Percentiles rank a stretch among this genome's conserved stretches.
These are phyloP conservation scores for Solanum paucissectum DNA, from an alignment of 257 asterid genomes.

Conservation along the genomic window DNA sequence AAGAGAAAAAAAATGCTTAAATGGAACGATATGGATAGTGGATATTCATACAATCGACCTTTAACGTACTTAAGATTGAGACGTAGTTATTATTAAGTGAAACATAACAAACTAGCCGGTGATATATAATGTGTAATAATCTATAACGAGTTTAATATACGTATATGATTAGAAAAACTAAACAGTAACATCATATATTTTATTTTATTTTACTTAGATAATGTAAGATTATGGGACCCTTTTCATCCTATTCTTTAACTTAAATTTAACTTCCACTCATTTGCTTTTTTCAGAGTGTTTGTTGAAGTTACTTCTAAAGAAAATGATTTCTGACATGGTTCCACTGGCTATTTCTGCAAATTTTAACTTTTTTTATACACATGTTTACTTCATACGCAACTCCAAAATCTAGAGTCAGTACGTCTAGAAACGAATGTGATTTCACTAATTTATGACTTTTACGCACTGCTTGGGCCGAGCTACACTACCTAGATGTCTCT, in stretches of 20 bases:
- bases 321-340: not conserved
- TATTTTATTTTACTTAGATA: too few relatives aligned
- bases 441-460: too few relatives aligned
- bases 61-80: not conserved
- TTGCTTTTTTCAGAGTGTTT: not conserved
- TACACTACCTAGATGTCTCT: not conserved
- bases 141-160: not conserved
- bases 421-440: not conserved
- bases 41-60: not conserved
- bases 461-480: not conserved
- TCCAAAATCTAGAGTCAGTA: too few relatives aligned
- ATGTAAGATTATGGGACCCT: not conserved
- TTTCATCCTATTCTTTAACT: not conserved
- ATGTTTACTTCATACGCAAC: not conserved
- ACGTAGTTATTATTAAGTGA: too few relatives aligned
- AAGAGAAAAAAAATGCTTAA: not conserved
- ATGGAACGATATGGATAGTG: not conserved
- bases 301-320: not conserved
- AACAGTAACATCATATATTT: too few relatives aligned
- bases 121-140: not conserved
- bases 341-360: not conserved
- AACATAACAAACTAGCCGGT: too few relatives aligned
- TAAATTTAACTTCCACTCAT: not conserved
- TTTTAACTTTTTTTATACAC: not conserved
- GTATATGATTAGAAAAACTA: not conserved